These are phyloP conservation scores for Skeletonema menzelii DNA, from an alignment of 108 stramenopile genomes.

Conservation along the genomic window DNA sequence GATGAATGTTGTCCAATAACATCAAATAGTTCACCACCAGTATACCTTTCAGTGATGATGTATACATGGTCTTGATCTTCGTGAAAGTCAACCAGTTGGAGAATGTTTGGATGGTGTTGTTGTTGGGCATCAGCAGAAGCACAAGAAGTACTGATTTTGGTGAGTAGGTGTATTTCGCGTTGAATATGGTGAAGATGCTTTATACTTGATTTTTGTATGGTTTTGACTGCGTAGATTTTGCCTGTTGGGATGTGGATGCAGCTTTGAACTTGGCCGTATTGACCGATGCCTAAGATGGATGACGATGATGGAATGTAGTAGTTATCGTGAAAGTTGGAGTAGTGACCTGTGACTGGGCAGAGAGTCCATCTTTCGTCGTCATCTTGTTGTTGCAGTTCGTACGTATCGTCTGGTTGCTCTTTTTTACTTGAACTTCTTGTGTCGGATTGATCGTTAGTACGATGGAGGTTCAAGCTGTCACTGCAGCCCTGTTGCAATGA, in stretches of 20 bases:
- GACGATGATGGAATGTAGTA: constrained; percentile 7
- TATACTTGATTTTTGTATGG: constrained; percentile 48
- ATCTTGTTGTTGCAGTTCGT: too few species aligned
- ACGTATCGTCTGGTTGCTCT: too few species aligned
- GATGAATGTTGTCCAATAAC: constrained; percentile 83
- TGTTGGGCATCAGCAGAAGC: too few species aligned
- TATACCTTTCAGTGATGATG: constrained; percentile 74
- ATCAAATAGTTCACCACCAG: constrained; percentile 89
- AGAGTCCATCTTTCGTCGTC: too few species aligned
- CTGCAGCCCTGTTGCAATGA: neutral
- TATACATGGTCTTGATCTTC: constrained; percentile 62
- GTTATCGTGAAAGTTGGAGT: constrained; percentile 12
- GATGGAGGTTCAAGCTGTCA: neutral
- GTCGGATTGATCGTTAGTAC: too few species aligned
- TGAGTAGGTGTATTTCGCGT: constrained; percentile 22
- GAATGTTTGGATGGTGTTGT: constrained; percentile 29
- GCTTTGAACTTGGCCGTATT: constrained; percentile 33
- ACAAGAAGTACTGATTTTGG: too few species aligned
- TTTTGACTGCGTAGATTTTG: constrained; percentile 62
- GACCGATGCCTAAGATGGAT: constrained; percentile 12
- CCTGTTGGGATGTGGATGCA: constrained; percentile 39
- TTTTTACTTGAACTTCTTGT: too few species aligned
- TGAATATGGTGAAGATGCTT: constrained; percentile 17
- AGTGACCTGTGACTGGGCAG: constrained; percentile 11
- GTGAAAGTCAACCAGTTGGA: constrained; percentile 71